phyloP scores from a whole-genome alignment of 2,329 filamentous ascomycete species.

The Xylariales sp. region DNA sequence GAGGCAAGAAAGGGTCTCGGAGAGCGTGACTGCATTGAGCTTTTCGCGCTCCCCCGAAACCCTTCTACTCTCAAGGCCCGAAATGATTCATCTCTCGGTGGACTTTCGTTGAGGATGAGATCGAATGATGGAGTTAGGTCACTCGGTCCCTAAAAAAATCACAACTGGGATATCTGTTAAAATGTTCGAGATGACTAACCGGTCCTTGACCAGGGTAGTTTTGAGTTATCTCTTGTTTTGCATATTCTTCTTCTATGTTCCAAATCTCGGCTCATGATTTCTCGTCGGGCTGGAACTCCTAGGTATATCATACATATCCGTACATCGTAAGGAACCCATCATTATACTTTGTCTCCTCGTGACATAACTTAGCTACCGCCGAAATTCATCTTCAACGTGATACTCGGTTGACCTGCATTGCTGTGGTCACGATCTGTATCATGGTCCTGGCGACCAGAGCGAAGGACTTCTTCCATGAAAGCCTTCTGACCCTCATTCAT shows the following conservation, averaged over 20 bases:
- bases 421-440: conserved; percentile 55
- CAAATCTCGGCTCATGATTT: not conserved
- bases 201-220: not conserved
- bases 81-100: not conserved
- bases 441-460: conserved; percentile 66
- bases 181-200: not conserved
- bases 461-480: conserved; percentile 85
- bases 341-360: conserved; percentile 4
- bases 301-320: conserved; percentile 21
- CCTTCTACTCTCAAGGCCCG: not conserved
- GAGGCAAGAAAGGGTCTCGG: conserved; percentile 9
- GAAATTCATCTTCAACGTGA: conserved; percentile 97
- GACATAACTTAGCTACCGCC: conserved; percentile 52
- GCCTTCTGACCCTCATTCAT: conserved; percentile 77
- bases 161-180: not conserved
- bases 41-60: conserved; percentile 11
- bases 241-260: not conserved
- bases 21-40: conserved; percentile 5
- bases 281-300: not conserved
- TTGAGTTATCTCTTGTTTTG: conserved; percentile 10
- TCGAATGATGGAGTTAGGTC: not conserved
- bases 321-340: conserved; percentile 2
- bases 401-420: conserved; percentile 75
- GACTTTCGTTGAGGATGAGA: not conserved
- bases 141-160: not conserved